Evolutionary conservation across 257 asterid genomes (phyloP).

Genomic region (Primulina tabacum): DNA sequence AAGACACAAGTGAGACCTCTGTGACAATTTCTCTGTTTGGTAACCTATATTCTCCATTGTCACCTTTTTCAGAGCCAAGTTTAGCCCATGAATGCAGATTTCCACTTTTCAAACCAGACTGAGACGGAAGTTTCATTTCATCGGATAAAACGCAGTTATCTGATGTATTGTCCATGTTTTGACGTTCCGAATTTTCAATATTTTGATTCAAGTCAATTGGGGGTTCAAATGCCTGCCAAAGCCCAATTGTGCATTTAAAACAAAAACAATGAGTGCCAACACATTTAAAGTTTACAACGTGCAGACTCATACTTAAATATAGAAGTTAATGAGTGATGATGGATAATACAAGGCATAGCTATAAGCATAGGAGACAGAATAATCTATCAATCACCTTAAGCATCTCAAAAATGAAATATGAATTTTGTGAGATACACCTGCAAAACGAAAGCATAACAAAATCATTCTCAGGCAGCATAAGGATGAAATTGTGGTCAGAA

Average conservation of each 20-base stretch:
- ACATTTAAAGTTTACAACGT: slow-evolving; percentile 19
- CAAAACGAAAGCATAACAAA: slow-evolving; percentile 28
- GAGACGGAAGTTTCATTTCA: slow-evolving; percentile 34
- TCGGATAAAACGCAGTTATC: slow-evolving; percentile 33
- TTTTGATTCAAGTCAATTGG: slow-evolving; percentile 83
- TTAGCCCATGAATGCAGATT: slow-evolving; percentile 30
- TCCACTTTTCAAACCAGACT: slow-evolving; percentile 34
- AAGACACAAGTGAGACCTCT: slow-evolving; percentile 39
- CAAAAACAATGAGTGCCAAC: slow-evolving; percentile 3
- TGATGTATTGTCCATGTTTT: slow-evolving; percentile 35
- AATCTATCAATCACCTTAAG: slow-evolving; percentile 64
- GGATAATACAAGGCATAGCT: slow-evolving; percentile 8
- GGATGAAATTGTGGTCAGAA: slow-evolving; percentile 7
- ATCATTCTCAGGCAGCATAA: slow-evolving; percentile 18
- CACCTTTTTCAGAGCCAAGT: slow-evolving; percentile 29
- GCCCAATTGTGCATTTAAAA: slow-evolving; percentile 25
- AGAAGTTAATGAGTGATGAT: slow-evolving; percentile 12
- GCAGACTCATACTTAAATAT: slow-evolving; percentile 1
- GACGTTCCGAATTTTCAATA: slow-evolving; percentile 42
- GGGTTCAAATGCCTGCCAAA: slow-evolving; percentile 88
- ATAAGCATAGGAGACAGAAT: slow-evolving; percentile 12
- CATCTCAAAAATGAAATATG: slow-evolving; percentile 93
- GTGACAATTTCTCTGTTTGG: slow-evolving; percentile 31
- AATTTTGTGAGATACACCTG: slow-evolving; percentile 91
- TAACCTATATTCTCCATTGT: slow-evolving; percentile 29